Evolutionary conservation across 345 rosid species (phyloP).

Genomic region (Brassica carinata): DNA sequence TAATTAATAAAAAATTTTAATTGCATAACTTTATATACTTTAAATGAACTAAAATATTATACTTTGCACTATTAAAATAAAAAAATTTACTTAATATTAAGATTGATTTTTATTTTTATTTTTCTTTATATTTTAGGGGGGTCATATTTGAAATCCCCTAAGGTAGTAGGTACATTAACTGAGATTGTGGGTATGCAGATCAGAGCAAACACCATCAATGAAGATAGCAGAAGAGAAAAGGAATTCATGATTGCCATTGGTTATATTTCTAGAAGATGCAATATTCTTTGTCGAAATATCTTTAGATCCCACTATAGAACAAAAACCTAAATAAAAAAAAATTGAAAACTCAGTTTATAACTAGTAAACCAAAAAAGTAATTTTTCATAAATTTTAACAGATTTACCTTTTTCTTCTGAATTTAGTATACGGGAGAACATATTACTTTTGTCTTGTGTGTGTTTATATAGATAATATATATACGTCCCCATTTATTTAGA

Average conservation of each 20-base stretch:
- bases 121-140: neutral
- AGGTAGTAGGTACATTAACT: neutral
- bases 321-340: neutral
- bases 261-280: neutral
- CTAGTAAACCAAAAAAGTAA: neutral
- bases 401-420: neutral
- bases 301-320: neutral
- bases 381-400: neutral
- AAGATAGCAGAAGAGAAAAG: neutral
- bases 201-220: neutral
- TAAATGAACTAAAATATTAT: neutral
- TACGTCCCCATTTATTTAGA: neutral
- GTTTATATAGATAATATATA: neutral
- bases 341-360: neutral
- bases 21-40: neutral
- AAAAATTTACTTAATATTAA: neutral
- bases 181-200: neutral
- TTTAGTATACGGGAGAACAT: neutral
- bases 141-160: neutral
- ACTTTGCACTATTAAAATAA: neutral
- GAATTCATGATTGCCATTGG: neutral
- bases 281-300: neutral
- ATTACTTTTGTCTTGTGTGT: neutral
- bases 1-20: too few species aligned
- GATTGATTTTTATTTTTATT: too few species aligned